Percentiles rank a stretch among this genome's conserved stretches.
Evolutionary conservation across 2,329 filamentous ascomycete genomes (phyloP).

Genomic region (Apiospora rasikravindrae): DNA sequence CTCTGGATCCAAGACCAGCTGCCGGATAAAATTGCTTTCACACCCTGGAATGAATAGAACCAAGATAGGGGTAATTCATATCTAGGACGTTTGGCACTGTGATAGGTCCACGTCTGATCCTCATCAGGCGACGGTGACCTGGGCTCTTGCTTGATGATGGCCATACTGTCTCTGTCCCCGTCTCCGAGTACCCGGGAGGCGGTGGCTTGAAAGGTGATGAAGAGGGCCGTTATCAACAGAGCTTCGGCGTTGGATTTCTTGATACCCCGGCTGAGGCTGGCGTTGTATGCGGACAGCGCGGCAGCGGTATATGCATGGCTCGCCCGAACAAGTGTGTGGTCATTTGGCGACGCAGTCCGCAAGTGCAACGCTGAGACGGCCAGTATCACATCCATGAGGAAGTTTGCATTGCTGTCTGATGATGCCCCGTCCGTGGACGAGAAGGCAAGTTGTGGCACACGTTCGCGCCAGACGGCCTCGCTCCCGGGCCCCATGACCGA

Average conservation of each 20-base stretch:
- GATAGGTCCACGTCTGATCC: neutral
- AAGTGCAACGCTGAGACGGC: conserved; percentile 69
- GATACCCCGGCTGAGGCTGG: conserved; percentile 60
- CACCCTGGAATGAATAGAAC: conserved; percentile 71
- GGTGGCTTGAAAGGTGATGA: conserved; percentile 71
- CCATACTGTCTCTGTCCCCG: conserved; percentile 51
- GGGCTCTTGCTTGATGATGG: neutral
- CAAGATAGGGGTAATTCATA: conserved; percentile 66
- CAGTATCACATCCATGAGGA: conserved; percentile 67
- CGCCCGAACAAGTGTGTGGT: conserved; percentile 62
- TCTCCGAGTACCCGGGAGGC: conserved; percentile 66
- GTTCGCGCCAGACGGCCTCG: conserved; percentile 63
- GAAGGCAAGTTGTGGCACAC: conserved; percentile 66
- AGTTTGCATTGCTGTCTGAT: conserved; percentile 44
- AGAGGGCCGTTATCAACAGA: conserved; percentile 64
- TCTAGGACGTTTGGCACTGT: conserved; percentile 43
- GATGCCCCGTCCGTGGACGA: conserved; percentile 39
- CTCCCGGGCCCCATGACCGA: conserved; percentile 55
- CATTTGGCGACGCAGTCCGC: conserved; percentile 59
- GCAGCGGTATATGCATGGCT: conserved; percentile 71
- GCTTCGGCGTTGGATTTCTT: conserved; percentile 65
- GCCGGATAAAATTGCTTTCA: conserved; percentile 67
- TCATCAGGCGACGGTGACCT: neutral
- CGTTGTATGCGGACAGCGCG: conserved; percentile 64
- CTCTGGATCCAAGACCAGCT: conserved; percentile 68